These are phyloP conservation scores for Ogataea angusta DNA, from an alignment of 805 yeast genomes.

Conservation along the genomic window DNA sequence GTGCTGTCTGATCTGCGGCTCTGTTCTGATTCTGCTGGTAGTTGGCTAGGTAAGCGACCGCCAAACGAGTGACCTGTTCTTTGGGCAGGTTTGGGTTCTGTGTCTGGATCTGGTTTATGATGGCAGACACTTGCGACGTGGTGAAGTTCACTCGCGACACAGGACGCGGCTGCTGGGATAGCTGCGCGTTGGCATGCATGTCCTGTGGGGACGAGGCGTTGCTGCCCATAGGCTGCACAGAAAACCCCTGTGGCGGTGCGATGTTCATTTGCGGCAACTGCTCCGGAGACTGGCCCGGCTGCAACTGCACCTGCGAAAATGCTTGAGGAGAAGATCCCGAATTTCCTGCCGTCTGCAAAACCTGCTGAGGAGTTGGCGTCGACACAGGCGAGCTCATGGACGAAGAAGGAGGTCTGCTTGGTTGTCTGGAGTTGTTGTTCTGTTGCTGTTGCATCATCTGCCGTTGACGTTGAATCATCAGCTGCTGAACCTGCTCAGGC, in stretches of 20 bases:
- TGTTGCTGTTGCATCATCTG: slow-evolving; percentile 30
- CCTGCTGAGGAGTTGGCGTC: slow-evolving; percentile 23
- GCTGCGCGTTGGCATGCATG: slow-evolving; percentile 6
- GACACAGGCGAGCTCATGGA: slow-evolving; percentile 17
- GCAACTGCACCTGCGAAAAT: slow-evolving; percentile 13
- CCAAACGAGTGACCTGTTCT: slow-evolving; percentile 63
- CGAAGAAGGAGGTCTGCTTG: slow-evolving; percentile 12
- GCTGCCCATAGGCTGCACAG: slow-evolving; percentile 6
- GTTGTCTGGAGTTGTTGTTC: slow-evolving; percentile 20
- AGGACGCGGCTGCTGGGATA: slow-evolving; percentile 14
- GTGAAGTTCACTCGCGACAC: slow-evolving; percentile 38
- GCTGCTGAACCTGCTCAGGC: slow-evolving; percentile 57
- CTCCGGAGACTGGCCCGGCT: slow-evolving; percentile 11
- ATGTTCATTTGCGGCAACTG: slow-evolving; percentile 3
- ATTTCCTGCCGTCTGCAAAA: slow-evolving; percentile 11
- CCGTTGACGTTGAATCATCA: slow-evolving; percentile 39
- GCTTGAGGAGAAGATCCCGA: slow-evolving; percentile 12
- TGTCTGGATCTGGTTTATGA: slow-evolving; percentile 60
- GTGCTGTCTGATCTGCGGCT: slow-evolving; percentile 25
- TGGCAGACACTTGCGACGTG: slow-evolving; percentile 62
- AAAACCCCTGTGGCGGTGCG: slow-evolving; percentile 4
- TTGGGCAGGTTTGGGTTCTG: slow-evolving; percentile 61
- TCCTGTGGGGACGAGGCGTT: slow-evolving; percentile 14
- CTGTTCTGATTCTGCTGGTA: slow-evolving; percentile 50
- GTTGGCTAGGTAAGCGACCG: slow-evolving; percentile 60